Base-by-base conservation (phyloP, 2,329 filamentous ascomycete species). In the Rhexocercosporidium sp. region DNA sequence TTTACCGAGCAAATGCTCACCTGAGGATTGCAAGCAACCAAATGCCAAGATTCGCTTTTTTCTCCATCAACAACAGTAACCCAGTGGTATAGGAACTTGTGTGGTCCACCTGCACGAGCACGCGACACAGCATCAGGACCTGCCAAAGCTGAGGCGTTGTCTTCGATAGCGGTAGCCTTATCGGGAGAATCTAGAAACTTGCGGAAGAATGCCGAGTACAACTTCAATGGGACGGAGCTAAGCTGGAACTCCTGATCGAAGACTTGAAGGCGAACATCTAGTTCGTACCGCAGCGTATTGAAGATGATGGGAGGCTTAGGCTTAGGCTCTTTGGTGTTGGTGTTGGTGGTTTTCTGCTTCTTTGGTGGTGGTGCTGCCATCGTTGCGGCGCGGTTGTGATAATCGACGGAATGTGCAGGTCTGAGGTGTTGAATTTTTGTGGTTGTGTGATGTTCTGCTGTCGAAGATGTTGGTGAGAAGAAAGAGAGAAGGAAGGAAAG, bases 111-210 rank as follows among this genome's bases (percentile, higher is more conserved):
- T 5, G 29, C 29, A 31, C 29, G 29, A 31, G 29, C 29, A 5
- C 29, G 29, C 5, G 29, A 31, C 5, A 31, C 9, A 31, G 29
- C 29, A 31, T 4, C 29, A 5, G 29, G 29, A 31, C 29, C 29
- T 0, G 29, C 29, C 29, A 31, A 31, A 4, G 29, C n/a, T 14
- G 9, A 29, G 22, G 44, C 20, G 44, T 47, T 47, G 20, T 14
- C 44, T 37, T 41, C 61, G 25, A 31, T 22, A 16, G n/a, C 41
- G 20, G 22, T 12, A 4, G 25, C 29, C 59, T 72, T 72, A 1
- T 71, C 66, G 2, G 66, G 41, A 6, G 67, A 70, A 31, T 72
- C 64, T 9, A 72, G 60, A 11, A 60, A 67, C 22, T 49, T 62
- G 25, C 44, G 41, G 51, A 71, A 71, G 60, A 64, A 71, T 4